These are phyloP conservation scores for Crotalaria pallida DNA, from an alignment of 306 rosid species.

Conservation along the genomic window DNA sequence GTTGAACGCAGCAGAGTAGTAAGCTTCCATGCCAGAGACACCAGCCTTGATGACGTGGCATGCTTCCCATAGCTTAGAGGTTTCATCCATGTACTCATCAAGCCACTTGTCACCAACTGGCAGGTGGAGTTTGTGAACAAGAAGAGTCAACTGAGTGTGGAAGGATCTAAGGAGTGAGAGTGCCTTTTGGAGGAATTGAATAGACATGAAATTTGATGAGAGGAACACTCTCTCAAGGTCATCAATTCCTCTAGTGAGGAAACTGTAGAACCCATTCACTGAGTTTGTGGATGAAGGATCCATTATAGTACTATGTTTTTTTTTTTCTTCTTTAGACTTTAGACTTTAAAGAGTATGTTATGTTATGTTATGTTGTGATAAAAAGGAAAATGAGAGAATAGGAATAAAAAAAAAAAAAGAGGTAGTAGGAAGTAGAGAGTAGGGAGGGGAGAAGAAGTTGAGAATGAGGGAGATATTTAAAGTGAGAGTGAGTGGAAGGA, in stretches of 20 bases:
- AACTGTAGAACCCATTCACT: constrained; percentile 75
- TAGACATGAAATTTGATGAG: constrained; percentile 70
- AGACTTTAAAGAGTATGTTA: background rate
- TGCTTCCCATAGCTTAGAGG: constrained; percentile 91
- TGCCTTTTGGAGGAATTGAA: constrained; percentile 78
- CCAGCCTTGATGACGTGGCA: constrained; percentile 81
- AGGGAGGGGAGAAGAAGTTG: constrained; percentile 14
- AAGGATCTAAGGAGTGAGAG: constrained; percentile 82
- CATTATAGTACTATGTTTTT: no score
- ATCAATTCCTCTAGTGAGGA: constrained; percentile 75
- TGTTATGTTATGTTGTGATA: background rate
- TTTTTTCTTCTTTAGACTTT: background rate
- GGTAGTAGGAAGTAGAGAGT: background rate
- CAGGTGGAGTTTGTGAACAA: constrained; percentile 85
- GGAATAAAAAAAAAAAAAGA: background rate
- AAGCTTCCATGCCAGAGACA: constrained; percentile 61
- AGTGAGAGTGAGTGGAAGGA: constrained; percentile 41
- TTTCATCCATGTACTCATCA: constrained; percentile 96
- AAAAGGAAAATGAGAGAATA: background rate
- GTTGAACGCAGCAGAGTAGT: constrained; percentile 57
- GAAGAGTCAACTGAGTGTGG: constrained; percentile 69
- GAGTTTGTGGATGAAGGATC: constrained; percentile 82
- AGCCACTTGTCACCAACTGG: constrained; percentile 96
- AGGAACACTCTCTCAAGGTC: constrained; percentile 70
- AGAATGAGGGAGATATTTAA: constrained; percentile 41